phyloP scores from a whole-genome alignment of 177 flowering plant species.

The Telopea speciosissima region DNA sequence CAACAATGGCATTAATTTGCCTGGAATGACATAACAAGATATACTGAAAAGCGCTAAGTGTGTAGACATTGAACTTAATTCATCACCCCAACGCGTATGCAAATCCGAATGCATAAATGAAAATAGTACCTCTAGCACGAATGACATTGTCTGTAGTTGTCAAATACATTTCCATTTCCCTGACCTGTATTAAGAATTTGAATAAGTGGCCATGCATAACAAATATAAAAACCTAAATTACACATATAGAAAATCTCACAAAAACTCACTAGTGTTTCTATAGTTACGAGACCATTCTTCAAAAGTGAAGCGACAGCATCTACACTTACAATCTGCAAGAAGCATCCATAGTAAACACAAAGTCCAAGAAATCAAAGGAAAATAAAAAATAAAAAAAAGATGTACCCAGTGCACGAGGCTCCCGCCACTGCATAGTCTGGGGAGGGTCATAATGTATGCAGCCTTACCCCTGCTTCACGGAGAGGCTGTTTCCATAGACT shows the following conservation, averaged over 20 bases:
- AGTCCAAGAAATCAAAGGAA: neutral
- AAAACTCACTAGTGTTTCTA: constrained; percentile 19
- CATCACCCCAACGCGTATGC: neutral
- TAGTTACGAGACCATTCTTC: constrained; percentile 47
- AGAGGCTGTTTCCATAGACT: too few relatives aligned
- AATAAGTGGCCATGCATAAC: neutral
- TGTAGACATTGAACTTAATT: neutral
- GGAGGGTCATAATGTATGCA: too few relatives aligned
- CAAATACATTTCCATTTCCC: constrained; percentile 85
- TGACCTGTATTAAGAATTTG: constrained; percentile 39
- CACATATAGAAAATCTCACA: neutral
- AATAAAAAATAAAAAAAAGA: neutral
- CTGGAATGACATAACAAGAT: too few relatives aligned
- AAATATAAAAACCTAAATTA: neutral
- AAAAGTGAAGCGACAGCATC: constrained; percentile 52
- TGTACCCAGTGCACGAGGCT: too few relatives aligned
- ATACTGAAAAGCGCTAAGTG: too few relatives aligned
- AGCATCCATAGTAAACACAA: neutral
- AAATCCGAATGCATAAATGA: neutral
- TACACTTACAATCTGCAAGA: constrained; percentile 52
- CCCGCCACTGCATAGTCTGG: too few relatives aligned
- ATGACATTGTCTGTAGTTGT: constrained; percentile 69
- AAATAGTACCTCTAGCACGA: constrained; percentile 71
- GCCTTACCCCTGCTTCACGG: too few relatives aligned
- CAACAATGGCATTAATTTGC: too few relatives aligned